These are phyloP conservation scores for Leptodermis oblonga DNA, from an alignment of 257 asterid species.

Conservation along the genomic window DNA sequence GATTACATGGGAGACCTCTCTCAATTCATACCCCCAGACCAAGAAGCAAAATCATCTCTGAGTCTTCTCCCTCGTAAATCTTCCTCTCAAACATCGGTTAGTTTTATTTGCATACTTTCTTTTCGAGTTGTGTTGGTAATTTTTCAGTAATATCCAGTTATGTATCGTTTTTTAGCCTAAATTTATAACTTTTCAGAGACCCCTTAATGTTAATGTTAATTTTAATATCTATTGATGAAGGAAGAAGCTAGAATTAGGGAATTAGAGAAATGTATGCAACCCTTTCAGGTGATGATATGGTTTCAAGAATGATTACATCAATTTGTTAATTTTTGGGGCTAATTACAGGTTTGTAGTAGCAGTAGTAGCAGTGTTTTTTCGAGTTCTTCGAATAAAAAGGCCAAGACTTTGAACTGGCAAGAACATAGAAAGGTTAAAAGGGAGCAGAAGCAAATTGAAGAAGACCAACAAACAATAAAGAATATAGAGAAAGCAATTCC, in stretches of 20 bases:
- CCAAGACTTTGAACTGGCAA: slow-evolving; percentile 56
- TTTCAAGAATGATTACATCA: background rate
- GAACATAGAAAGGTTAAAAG: slow-evolving; percentile 59
- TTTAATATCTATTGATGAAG: background rate
- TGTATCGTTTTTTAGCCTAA: background rate
- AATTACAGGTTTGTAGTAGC: slow-evolving; percentile 39
- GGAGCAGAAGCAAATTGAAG: slow-evolving; percentile 60
- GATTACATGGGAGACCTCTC: slow-evolving; percentile 97
- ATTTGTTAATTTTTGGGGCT: background rate
- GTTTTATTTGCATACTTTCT: background rate
- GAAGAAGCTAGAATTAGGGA: background rate
- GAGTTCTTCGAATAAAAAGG: slow-evolving; percentile 50
- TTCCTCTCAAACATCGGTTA: slow-evolving; percentile 50
- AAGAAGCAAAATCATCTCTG: slow-evolving; percentile 12
- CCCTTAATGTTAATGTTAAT: background rate
- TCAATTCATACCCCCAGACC: slow-evolving; percentile 51
- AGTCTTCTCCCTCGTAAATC: slow-evolving; percentile 28
- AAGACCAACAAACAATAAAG: slow-evolving; percentile 61
- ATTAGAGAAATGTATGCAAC: background rate
- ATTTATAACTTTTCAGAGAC: background rate
- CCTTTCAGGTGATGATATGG: background rate
- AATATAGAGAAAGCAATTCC: slow-evolving; percentile 77
- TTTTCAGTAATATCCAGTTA: background rate
- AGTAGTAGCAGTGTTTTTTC: slow-evolving; percentile 26
- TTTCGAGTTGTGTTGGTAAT: background rate